Base-by-base conservation (phyloP, 2,329 filamentous ascomycete genomes). In the Nectriaceae sp. region DNA sequence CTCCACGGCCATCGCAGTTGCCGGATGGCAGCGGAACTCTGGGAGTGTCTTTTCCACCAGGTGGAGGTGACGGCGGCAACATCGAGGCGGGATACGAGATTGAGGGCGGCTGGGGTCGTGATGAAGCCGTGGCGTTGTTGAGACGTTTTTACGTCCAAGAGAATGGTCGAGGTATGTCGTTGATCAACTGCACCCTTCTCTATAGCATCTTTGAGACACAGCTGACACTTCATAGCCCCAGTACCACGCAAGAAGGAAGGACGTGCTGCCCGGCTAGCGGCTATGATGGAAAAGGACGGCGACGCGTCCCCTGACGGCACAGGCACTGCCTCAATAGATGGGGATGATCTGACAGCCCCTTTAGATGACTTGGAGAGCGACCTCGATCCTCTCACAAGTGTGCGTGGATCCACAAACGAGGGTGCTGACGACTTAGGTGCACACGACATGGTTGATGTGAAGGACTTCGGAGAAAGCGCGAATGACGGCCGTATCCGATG, bases 111-210 rank as follows among this genome's bases (percentile, higher is more conserved):
- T 87, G 95, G 75, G 90, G 90, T 62, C 83, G 90, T 40, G 89
- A 96, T 63, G 93, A 97, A 65, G 93, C 94, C 4, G 95, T 99
- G 51, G 92, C 93, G 69, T 72, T 99, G 57, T 77, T 99, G 57
- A 82, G 95, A 55, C 85, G 93, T 50, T 99, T 99, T 70, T 99
- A 99, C 68, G 89, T 99, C 24, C 94, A 99, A 71, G 92, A 99
- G 71, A 99, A 99, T 70, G 90, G 89, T 55, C 89, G 94, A 77
- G 90, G 89, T 89, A 3, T 15, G 2, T 37, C n/a, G 13, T 1
- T 6, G 1, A 10, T 10, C 8, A 22, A 5, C 16, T 10, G 10
- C 16, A 40, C 21, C 29, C 37, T 37, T 10, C n/a, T n/a, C n/a
- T 3, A 36, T 15, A 3, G 2, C 3, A 4, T 35, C 40, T 35